phyloP scores from a whole-genome alignment of 2,329 filamentous ascomycete species.

The Lasiodiplodia sp. region DNA sequence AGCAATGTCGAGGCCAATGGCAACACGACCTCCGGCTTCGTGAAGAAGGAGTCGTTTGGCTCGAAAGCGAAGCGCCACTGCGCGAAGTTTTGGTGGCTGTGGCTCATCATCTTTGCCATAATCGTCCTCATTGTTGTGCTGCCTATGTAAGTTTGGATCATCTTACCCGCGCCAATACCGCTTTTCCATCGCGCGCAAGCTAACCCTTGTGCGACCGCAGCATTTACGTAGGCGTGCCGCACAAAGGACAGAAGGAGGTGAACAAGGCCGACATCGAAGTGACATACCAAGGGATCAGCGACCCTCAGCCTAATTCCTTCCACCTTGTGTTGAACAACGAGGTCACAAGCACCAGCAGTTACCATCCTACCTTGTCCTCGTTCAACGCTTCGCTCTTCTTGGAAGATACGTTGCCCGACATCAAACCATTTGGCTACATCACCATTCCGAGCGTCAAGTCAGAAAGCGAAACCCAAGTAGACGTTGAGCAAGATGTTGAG shows the following conservation, averaged over 20 bases:
- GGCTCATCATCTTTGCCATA: slow-evolving; percentile 60
- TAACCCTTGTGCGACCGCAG: slow-evolving; percentile 40
- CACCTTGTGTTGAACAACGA: slow-evolving; percentile 57
- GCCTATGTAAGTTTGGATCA: slow-evolving; percentile 62
- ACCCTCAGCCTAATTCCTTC: slow-evolving; percentile 58
- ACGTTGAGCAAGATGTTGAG: slow-evolving; percentile 53
- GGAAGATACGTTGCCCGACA: slow-evolving; percentile 42
- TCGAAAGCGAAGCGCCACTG: slow-evolving; percentile 36
- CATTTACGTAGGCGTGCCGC: slow-evolving; percentile 66
- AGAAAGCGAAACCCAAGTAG: slow-evolving; percentile 45
- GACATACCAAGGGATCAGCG: slow-evolving; percentile 57
- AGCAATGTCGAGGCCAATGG: slow-evolving; percentile 7
- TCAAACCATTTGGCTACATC: slow-evolving; percentile 52
- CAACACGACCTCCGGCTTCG: slow-evolving; percentile 12
- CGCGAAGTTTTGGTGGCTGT: slow-evolving; percentile 65
- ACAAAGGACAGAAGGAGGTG: slow-evolving; percentile 63
- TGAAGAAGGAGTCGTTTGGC: slow-evolving; percentile 25
- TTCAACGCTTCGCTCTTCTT: slow-evolving; percentile 63
- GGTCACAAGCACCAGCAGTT: slow-evolving; percentile 57
- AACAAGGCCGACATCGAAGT: slow-evolving; percentile 60
- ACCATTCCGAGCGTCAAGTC: slow-evolving; percentile 55
- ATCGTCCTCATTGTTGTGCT: slow-evolving; percentile 64
- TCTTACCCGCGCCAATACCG: not conserved
- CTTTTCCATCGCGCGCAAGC: not conserved
- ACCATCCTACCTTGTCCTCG: slow-evolving; percentile 61